Evolutionary conservation across 2,329 filamentous ascomycete genomes (phyloP).

Genomic region (Aspergillus amoenus): DNA sequence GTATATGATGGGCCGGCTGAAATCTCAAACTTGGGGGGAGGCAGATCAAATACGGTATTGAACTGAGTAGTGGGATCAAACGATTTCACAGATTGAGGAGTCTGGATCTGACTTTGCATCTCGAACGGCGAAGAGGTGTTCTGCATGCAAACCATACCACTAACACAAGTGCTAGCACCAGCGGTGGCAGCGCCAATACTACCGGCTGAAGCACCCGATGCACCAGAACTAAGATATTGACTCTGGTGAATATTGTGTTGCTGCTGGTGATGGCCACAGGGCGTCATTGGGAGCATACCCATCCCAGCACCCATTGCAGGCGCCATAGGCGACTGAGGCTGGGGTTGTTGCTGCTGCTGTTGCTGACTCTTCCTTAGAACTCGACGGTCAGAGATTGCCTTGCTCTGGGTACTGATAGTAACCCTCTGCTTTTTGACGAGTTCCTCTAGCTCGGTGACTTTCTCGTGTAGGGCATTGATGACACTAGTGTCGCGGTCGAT

Average conservation of each 20-base stretch:
- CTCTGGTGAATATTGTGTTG: slow-evolving; percentile 1
- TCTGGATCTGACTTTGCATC: neutral
- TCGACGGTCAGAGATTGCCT: slow-evolving; percentile 27
- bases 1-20: neutral
- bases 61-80: neutral
- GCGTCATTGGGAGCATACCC: slow-evolving; percentile 11
- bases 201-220: neutral
- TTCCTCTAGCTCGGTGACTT: slow-evolving; percentile 19
- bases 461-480: slow-evolving; percentile 10
- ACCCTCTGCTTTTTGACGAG: slow-evolving; percentile 22
- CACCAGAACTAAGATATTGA: neutral
- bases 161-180: neutral
- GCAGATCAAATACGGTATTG: slow-evolving; percentile 16
- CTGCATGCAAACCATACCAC: neutral
- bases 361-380: slow-evolving; percentile 10
- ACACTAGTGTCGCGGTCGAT: slow-evolving; percentile 8
- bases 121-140: slow-evolving; percentile 8
- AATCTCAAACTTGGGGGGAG: slow-evolving; percentile 12
- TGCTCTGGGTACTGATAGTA: slow-evolving; percentile 28
- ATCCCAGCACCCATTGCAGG: neutral
- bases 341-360: neutral
- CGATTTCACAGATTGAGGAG: slow-evolving; percentile 6
- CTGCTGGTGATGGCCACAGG: slow-evolving; percentile 5
- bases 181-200: neutral
- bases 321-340: slow-evolving; percentile 5